Evolutionary conservation across 495 filamentous ascomycete genomes (phyloP).

Genomic region (Astrocystis sublimbata): DNA sequence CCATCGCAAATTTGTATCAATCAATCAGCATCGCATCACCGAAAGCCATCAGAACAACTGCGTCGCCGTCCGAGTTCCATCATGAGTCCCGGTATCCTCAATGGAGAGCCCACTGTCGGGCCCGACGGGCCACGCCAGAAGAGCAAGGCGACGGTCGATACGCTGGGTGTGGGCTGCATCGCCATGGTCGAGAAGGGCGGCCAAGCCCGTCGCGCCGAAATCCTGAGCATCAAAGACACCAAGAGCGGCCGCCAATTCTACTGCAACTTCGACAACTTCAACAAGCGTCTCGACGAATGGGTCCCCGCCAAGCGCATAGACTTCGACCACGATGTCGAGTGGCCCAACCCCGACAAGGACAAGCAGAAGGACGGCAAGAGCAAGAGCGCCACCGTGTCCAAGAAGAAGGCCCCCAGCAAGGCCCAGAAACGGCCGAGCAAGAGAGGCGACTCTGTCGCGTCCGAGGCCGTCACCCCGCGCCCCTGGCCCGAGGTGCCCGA

Average conservation of each 20-base stretch:
- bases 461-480: constrained; percentile 48
- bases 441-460: constrained; percentile 49
- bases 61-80: constrained; percentile 28
- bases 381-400: constrained; percentile 48
- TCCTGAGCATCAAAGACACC: constrained; percentile 80
- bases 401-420: constrained; percentile 52
- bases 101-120: constrained; percentile 48
- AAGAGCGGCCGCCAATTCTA: constrained; percentile 86
- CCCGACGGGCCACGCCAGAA: constrained; percentile 60
- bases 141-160: constrained; percentile 76
- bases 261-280: constrained; percentile 98
- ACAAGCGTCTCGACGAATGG: constrained; percentile 99
- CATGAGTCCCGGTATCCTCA: constrained; percentile 43
- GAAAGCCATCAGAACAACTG: constrained; percentile 25
- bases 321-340: constrained; percentile 61
- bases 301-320: constrained; percentile 78
- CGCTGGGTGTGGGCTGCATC: constrained; percentile 59
- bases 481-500: constrained; percentile 40
- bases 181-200: constrained; percentile 64
- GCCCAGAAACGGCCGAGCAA: constrained; percentile 56
- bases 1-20: constrained; percentile 5
- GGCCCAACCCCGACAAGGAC: constrained; percentile 59
- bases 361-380: constrained; percentile 54
- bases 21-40: not conserved
- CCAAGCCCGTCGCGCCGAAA: constrained; percentile 86